Percentiles rank a stretch among this genome's conserved stretches.
Evolutionary conservation across 306 rosid genomes (phyloP).

Genomic region (Vigna reflexopilosa): DNA sequence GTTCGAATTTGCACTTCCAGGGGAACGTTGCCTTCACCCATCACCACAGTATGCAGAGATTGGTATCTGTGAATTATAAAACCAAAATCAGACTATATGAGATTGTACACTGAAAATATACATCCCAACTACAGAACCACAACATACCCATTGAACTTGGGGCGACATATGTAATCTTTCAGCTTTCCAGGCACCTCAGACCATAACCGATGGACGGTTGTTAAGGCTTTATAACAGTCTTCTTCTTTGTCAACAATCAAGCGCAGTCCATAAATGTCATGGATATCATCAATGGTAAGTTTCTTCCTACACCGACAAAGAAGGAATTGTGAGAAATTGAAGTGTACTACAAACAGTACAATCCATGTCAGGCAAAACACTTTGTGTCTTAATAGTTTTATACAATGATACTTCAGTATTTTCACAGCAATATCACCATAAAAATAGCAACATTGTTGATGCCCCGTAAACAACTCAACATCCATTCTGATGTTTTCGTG

Average conservation of each 20-base stretch:
- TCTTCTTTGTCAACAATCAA: slow-evolving; percentile 89
- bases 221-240: slow-evolving; percentile 84
- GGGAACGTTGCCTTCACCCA: slow-evolving; percentile 76
- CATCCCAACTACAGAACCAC: background rate
- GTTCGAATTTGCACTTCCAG: slow-evolving; percentile 97
- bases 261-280: slow-evolving; percentile 92
- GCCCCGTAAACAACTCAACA: too few relatives aligned
- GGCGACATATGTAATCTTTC: slow-evolving; percentile 82
- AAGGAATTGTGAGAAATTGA: slow-evolving; percentile 29
- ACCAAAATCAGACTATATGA: slow-evolving; percentile 37
- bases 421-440: background rate
- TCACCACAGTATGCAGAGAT: slow-evolving; percentile 93
- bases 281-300: slow-evolving; percentile 81
- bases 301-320: slow-evolving; percentile 72
- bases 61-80: slow-evolving; percentile 66
- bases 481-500: too few relatives aligned
- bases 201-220: slow-evolving; percentile 80
- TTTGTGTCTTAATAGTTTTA: background rate
- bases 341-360: slow-evolving; percentile 28
- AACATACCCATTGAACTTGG: slow-evolving; percentile 92
- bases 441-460: too few relatives aligned
- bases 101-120: slow-evolving; percentile 4
- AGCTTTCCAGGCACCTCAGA: slow-evolving; percentile 83
- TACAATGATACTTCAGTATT: background rate
- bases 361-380: background rate